Evolutionary conservation across 306 rosid genomes (phyloP).

Genomic region (Nissolia schottii): DNA sequence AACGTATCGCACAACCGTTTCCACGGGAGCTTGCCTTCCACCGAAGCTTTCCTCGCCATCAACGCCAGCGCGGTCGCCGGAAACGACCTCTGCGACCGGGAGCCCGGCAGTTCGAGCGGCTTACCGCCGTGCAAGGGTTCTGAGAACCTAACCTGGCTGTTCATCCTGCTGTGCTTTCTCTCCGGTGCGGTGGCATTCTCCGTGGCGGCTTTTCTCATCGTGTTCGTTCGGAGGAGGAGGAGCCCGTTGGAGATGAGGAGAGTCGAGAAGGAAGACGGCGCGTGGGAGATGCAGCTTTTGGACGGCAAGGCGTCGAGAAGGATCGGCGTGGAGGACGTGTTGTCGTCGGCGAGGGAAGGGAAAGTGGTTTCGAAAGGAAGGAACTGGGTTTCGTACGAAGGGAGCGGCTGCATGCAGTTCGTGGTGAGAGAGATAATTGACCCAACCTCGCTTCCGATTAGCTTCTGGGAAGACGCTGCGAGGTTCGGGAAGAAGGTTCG

Average conservation of each 20-base stretch:
- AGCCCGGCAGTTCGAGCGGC: slow-evolving; percentile 28
- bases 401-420: slow-evolving; percentile 44
- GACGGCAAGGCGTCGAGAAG: slow-evolving; percentile 33
- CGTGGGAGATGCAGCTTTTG: slow-evolving; percentile 66
- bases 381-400: slow-evolving; percentile 43
- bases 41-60: slow-evolving; percentile 68
- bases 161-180: slow-evolving; percentile 36
- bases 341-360: slow-evolving; percentile 40
- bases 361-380: slow-evolving; percentile 42
- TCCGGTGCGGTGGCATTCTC: slow-evolving; percentile 27
- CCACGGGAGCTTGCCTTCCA: slow-evolving; percentile 66
- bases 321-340: slow-evolving; percentile 45
- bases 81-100: slow-evolving; percentile 57
- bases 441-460: slow-evolving; percentile 28
- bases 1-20: slow-evolving; percentile 75
- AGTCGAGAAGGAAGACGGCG: slow-evolving; percentile 58
- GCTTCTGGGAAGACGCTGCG: slow-evolving; percentile 49
- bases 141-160: slow-evolving; percentile 39
- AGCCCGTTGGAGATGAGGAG: slow-evolving; percentile 30
- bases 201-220: slow-evolving; percentile 13
- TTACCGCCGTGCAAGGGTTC: slow-evolving; percentile 56
- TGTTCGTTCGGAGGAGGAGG: slow-evolving; percentile 35
- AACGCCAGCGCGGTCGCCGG: slow-evolving; percentile 72
- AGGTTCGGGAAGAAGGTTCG: slow-evolving; percentile 44
- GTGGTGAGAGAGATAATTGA: slow-evolving; percentile 45